Evolutionary conservation across 2,329 filamentous ascomycete genomes (phyloP), one percentile per base, ranked within the genome.

Genomic region (Microsporum audouinii): DNA sequence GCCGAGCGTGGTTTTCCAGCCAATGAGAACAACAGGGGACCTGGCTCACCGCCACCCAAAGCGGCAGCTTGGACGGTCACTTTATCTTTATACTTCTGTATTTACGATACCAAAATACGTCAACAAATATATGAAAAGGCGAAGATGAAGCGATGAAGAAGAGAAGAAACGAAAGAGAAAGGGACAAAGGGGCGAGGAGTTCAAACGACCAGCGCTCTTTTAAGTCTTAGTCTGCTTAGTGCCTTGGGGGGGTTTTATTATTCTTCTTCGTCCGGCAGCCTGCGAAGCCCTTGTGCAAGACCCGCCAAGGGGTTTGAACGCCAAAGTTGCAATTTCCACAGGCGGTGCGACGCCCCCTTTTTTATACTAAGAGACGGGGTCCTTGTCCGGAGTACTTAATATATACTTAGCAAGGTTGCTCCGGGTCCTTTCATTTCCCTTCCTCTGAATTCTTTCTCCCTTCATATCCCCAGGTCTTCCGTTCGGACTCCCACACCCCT

Each of bases 401-500:
- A 43, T 43, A 43, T 43, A 14, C 39, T 14, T n/a, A 5, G 39
- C 39, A 43, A n/a, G 5, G 49, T 29, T 3, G 10, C 10, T 43
- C 23, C 39, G 56, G 33, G 17, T 57, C 29, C 38, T 60, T 49
- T 51, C 57, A 59, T 43, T 57, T 59, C 51, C 38, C 60, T 43
- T 59, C 17, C 17, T 23, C 17, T 23, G 17, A 23, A 23, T 23
- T 23, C 17, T 23, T 23, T 1, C 17, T 23, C 59, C 51, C 56
- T 58, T 58, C 45, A 55, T 33, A 41, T 57, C 45, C 47, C 59
- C 49, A 43, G 39, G 45, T 60, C 56, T 27, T n/a, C 31, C 12
- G 27, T 5, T 17, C 45, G 12, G 45, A 10, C 38, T 59, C 43
- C 27, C 59, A 49, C 62, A 57, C 63, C 39, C 62, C 65, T 23